Conservation (phyloP, 2,329 filamentous ascomycete genomes). For the Aspergillus texensis region DNA sequence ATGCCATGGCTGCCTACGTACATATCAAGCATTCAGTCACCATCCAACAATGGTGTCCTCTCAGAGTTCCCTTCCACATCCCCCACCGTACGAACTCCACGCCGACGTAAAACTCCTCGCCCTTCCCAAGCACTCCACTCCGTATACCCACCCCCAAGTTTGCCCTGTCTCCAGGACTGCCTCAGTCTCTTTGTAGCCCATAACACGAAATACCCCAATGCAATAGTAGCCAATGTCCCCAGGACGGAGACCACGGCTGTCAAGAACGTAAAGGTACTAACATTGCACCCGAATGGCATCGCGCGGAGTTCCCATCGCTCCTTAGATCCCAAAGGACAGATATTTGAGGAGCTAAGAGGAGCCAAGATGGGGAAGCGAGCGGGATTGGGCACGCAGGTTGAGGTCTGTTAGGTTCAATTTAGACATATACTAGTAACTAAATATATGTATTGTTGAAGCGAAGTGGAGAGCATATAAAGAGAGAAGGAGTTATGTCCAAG, state of each 20-base stretch:
- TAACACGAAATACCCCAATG: slow-evolving; percentile 20
- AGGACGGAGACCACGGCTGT: slow-evolving; percentile 36
- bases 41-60: slow-evolving; percentile 30
- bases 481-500: background rate
- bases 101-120: background rate
- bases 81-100: slow-evolving; percentile 7
- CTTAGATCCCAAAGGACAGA: slow-evolving; percentile 43
- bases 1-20: background rate
- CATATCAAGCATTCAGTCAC: background rate
- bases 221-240: slow-evolving; percentile 30
- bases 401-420: slow-evolving; percentile 30
- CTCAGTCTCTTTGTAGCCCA: slow-evolving; percentile 18
- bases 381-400: slow-evolving; percentile 44
- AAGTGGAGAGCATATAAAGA: background rate
- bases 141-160: background rate
- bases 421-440: background rate
- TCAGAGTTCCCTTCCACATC: slow-evolving; percentile 20
- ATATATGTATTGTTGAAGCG: background rate
- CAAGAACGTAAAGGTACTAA: slow-evolving; percentile 44
- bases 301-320: slow-evolving; percentile 48
- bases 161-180: slow-evolving; percentile 15
- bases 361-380: slow-evolving; percentile 41
- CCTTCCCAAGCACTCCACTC: background rate
- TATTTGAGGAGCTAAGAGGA: slow-evolving; percentile 35
- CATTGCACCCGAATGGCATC: slow-evolving; percentile 42